These are phyloP conservation scores for Candida vaughaniae DNA, from an alignment of 805 yeast species.

Conservation along the genomic window DNA sequence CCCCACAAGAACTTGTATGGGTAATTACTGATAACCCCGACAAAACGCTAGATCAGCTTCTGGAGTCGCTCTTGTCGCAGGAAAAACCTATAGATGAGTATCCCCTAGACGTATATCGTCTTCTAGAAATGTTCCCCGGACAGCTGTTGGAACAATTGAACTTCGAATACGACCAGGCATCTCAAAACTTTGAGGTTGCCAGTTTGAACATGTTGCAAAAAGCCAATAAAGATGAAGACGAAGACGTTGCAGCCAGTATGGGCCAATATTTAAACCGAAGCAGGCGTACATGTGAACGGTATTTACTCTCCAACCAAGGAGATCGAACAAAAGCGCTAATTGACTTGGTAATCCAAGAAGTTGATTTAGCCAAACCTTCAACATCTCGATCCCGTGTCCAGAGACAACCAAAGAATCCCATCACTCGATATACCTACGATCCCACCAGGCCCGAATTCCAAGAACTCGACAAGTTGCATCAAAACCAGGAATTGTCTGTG, in stretches of 20 bases:
- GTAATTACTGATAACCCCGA: too few species aligned
- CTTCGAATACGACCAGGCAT: background rate
- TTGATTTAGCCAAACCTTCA: background rate
- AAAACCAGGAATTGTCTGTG: background rate
- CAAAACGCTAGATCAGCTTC: too few species aligned
- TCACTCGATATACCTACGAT: constrained; percentile 1
- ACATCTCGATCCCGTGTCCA: constrained; percentile 1
- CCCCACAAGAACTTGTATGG: too few species aligned
- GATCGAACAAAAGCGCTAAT: constrained; percentile 8
- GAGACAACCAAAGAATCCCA: background rate
- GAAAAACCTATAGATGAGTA: too few species aligned
- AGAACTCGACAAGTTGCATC: constrained; percentile 5
- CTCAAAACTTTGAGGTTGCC: constrained; percentile 2
- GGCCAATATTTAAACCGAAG: background rate
- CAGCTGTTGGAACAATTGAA: background rate
- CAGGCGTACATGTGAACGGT: background rate
- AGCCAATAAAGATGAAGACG: background rate
- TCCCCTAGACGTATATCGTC: constrained; percentile 4
- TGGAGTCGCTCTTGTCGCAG: too few species aligned
- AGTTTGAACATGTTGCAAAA: background rate
- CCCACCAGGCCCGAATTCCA: background rate
- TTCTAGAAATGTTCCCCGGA: constrained; percentile 4
- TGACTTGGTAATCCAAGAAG: constrained; percentile 6
- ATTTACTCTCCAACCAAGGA: constrained; percentile 1
- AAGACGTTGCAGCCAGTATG: background rate